phyloP scores from a whole-genome alignment of 495 filamentous ascomycete genomes.

The Penicillium lagena region DNA sequence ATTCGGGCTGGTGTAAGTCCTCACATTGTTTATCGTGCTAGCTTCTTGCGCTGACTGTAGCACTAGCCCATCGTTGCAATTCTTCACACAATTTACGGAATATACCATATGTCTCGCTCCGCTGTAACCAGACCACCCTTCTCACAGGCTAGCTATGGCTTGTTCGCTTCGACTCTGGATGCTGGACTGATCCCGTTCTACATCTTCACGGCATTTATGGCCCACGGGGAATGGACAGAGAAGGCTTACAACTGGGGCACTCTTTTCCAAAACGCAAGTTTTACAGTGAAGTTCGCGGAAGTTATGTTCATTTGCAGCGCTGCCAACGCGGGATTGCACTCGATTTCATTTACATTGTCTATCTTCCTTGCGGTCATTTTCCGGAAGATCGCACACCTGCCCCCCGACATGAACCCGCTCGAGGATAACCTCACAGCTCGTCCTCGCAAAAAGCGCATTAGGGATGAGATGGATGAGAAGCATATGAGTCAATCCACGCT shows the following conservation, averaged over 20 bases:
- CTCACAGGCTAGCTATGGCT: conserved; percentile 76
- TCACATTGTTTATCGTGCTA: not conserved
- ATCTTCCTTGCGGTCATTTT: conserved; percentile 69
- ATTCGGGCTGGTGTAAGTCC: conserved; percentile 66
- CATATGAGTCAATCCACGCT: conserved; percentile 46
- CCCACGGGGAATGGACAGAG: conserved; percentile 35
- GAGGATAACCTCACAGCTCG: conserved; percentile 81
- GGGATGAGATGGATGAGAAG: conserved; percentile 59
- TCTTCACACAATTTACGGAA: conserved; percentile 63
- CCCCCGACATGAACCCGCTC: conserved; percentile 88
- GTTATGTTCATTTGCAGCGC: conserved; percentile 59
- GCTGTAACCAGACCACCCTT: conserved; percentile 61
- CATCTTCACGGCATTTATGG: conserved; percentile 59
- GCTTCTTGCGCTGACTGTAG: conserved; percentile 1
- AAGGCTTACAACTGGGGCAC: conserved; percentile 54
- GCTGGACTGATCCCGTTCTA: conserved; percentile 69
- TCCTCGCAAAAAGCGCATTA: conserved; percentile 62
- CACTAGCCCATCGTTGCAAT: conserved; percentile 65
- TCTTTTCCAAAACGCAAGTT: conserved; percentile 43
- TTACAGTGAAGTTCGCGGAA: conserved; percentile 49
- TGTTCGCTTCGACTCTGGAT: conserved; percentile 72
- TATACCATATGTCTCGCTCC: conserved; percentile 68
- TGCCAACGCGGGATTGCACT: conserved; percentile 57
- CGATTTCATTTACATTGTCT: conserved; percentile 61
- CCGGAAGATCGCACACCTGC: conserved; percentile 69